These are phyloP conservation scores for Leccinum fibrillosum DNA, from an alignment of 768 basidiomycete species.

Conservation along the genomic window DNA sequence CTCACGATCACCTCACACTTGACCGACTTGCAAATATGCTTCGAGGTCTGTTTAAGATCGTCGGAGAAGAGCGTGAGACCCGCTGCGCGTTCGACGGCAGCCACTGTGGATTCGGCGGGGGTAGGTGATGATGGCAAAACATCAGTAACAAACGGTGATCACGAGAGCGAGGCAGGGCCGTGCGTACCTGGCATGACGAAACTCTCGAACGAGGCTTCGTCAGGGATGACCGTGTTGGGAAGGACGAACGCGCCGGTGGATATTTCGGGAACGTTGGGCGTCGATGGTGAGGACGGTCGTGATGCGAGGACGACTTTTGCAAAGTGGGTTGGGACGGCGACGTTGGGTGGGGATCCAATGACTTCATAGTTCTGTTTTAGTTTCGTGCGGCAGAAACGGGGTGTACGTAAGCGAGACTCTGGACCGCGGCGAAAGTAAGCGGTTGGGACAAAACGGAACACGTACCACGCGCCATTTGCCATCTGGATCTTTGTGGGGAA, in stretches of 20 bases:
- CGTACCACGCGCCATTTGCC: conserved; percentile 95
- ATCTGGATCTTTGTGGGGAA: conserved; percentile 79
- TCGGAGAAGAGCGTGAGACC: conserved; percentile 88
- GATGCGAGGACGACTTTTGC: conserved; percentile 90
- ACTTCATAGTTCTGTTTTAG: conserved; percentile 82
- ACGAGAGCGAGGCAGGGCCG: background rate
- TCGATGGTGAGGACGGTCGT: conserved; percentile 68
- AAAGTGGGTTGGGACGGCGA: conserved; percentile 96
- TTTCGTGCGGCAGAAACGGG: background rate
- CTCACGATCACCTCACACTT: conserved; percentile 88
- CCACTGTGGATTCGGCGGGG: conserved; percentile 47
- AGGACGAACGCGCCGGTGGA: conserved; percentile 93
- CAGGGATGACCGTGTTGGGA: conserved; percentile 90
- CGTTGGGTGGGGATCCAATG: conserved; percentile 86
- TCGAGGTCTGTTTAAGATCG: conserved; percentile 66
- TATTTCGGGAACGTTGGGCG: conserved; percentile 68
- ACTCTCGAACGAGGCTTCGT: conserved; percentile 71
- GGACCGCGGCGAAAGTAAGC: background rate
- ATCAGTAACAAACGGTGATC: background rate
- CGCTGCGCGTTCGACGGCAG: conserved; percentile 86
- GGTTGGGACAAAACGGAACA: conserved; percentile 11
- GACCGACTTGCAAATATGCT: conserved; percentile 84
- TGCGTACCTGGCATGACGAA: conserved; percentile 77
- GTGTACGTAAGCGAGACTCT: background rate
- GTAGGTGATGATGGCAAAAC: background rate